These are phyloP conservation scores for Aspergillus calidoustus DNA, from an alignment of 2,329 filamentous ascomycete genomes.

Conservation along the genomic window DNA sequence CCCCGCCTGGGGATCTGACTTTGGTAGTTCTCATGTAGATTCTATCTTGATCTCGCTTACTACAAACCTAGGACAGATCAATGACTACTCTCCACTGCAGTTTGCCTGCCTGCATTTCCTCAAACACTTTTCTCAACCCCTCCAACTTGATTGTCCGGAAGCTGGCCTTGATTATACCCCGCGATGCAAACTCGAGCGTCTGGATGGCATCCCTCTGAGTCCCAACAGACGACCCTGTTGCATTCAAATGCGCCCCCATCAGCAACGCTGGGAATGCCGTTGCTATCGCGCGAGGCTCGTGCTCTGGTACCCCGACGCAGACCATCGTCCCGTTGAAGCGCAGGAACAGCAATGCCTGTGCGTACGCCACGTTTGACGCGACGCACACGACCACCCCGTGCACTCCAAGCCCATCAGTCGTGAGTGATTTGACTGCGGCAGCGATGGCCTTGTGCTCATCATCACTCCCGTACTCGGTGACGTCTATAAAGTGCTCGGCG, in stretches of 20 bases:
- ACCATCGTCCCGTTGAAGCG: conserved; percentile 57
- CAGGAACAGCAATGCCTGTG: conserved; percentile 53
- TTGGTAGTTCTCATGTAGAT: too few species aligned
- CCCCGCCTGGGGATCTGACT: too few species aligned
- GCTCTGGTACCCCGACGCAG: conserved; percentile 58
- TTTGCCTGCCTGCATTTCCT: conserved; percentile 50
- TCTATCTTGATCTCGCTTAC: too few species aligned
- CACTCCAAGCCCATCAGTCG: conserved; percentile 64
- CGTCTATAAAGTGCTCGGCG: conserved; percentile 68
- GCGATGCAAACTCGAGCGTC: conserved; percentile 52
- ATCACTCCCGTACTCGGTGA: conserved; percentile 55
- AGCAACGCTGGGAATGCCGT: conserved; percentile 49
- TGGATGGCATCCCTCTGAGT: conserved; percentile 57
- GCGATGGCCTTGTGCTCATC: conserved; percentile 55
- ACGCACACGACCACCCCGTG: conserved; percentile 65
- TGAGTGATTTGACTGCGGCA: conserved; percentile 61
- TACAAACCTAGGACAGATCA: too few species aligned
- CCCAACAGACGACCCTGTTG: conserved; percentile 57
- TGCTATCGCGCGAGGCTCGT: conserved; percentile 50
- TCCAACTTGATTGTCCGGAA: conserved; percentile 53
- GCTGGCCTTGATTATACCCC: conserved; percentile 54
- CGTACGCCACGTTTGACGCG: conserved; percentile 55
- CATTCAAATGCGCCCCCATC: conserved; percentile 49
- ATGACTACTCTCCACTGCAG: conserved; percentile 55
- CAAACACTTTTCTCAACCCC: conserved; percentile 50